A percentile compares a stretch with the other conserved stretches of the same genome.
Evolutionary conservation across 2,329 filamentous ascomycete genomes (phyloP).

Genomic region (Clonostachys chloroleuca): DNA sequence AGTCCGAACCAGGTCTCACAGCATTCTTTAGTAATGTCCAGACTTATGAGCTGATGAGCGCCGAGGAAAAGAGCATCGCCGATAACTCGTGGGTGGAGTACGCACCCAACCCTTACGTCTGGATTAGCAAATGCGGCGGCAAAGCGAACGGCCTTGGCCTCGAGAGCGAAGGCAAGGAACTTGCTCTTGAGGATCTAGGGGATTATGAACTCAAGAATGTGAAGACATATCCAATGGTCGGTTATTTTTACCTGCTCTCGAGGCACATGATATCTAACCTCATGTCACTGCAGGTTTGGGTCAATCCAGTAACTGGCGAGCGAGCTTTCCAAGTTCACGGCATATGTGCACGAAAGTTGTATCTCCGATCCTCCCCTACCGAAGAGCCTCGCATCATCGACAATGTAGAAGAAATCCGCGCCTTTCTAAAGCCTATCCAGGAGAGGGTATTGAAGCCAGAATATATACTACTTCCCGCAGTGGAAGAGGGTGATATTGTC

Average conservation of each 20-base stretch:
- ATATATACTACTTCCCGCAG: slow-evolving; percentile 29
- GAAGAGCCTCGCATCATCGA: slow-evolving; percentile 27
- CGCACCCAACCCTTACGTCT: slow-evolving; percentile 35
- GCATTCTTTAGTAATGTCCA: slow-evolving; percentile 37
- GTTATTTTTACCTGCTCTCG: no score
- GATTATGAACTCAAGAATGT: slow-evolving; percentile 25
- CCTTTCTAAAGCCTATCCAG: slow-evolving; percentile 26
- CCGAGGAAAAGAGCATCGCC: slow-evolving; percentile 30
- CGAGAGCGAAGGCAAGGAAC: slow-evolving; percentile 28
- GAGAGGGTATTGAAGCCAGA: slow-evolving; percentile 33
- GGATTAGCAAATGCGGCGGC: slow-evolving; percentile 33
- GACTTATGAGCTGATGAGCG: slow-evolving; percentile 30
- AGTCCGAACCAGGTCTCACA: slow-evolving; percentile 32
- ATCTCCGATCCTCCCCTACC: slow-evolving; percentile 22
- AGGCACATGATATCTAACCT: no score
- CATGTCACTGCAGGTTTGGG: slow-evolving; percentile 22
- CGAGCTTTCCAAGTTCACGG: slow-evolving; percentile 37
- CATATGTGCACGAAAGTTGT: slow-evolving; percentile 29
- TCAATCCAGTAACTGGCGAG: slow-evolving; percentile 33
- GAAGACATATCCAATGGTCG: slow-evolving; percentile 33
- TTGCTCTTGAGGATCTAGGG: slow-evolving; percentile 25
- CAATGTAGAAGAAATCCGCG: slow-evolving; percentile 28
- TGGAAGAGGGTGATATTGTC: slow-evolving; percentile 36
- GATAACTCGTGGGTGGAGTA: slow-evolving; percentile 42
- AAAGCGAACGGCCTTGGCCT: slow-evolving; percentile 33